Conservation (phyloP, 306 rosid species). For the Cajanus cajan region DNA sequence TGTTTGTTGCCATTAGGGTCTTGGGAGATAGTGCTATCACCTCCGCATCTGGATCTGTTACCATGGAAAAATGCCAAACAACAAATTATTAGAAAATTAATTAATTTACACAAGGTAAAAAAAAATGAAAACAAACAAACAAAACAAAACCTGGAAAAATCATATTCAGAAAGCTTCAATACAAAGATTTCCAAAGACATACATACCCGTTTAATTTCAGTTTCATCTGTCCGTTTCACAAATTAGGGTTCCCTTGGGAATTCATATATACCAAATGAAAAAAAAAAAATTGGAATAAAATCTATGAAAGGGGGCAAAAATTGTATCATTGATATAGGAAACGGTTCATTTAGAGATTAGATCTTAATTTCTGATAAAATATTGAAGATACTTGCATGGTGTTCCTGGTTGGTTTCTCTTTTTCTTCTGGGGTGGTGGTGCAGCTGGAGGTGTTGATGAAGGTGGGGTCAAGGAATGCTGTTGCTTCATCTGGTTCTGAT, state of each 20-base stretch:
- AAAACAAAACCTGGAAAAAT: not conserved
- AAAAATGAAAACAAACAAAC: not conserved
- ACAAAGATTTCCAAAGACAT: conserved; percentile 18
- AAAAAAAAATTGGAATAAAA: not conserved
- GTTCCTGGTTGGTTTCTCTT: conserved; percentile 94
- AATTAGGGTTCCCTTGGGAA: conserved; percentile 32
- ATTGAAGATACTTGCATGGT: conserved; percentile 75
- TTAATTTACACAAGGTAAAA: not conserved
- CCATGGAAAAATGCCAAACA: conserved; percentile 53
- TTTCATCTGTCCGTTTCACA: not conserved
- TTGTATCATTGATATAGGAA: not conserved
- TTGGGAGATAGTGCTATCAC: conserved; percentile 95
- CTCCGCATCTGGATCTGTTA: conserved; percentile 95
- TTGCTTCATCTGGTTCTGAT: conserved; percentile 58
- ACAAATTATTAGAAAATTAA: conserved; percentile 35
- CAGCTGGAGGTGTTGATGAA: conserved; percentile 47
- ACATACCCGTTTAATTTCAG: conserved; percentile 10
- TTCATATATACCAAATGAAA: not conserved
- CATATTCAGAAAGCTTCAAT: conserved; percentile 22
- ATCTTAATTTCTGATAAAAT: conserved; percentile 24
- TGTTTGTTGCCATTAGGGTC: conserved; percentile 98
- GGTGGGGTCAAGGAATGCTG: conserved; percentile 66
- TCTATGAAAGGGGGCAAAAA: not conserved
- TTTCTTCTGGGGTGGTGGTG: conserved; percentile 62
- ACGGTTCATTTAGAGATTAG: not conserved